Conservation (phyloP, 2,329 filamentous ascomycete species). For the Didymella exigua region DNA sequence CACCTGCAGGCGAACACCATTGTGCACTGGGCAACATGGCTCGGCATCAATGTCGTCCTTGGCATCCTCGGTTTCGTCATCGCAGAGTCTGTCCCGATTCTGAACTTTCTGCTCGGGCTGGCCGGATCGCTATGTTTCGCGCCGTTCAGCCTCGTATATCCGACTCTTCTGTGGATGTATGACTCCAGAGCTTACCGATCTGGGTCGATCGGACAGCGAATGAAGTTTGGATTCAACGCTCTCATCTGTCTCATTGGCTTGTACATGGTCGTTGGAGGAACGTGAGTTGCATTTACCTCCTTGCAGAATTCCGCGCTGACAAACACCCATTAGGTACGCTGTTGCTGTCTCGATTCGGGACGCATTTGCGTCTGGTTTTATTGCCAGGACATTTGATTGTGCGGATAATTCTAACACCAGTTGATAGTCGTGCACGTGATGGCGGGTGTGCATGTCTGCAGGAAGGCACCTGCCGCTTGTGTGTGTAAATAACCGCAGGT, state of each 20-base stretch:
- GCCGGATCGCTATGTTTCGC: slow-evolving; percentile 1
- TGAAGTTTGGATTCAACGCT: not conserved
- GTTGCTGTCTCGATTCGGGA: slow-evolving; percentile 1
- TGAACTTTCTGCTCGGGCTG: slow-evolving; percentile 2
- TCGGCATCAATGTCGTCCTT: not conserved
- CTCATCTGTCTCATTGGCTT: slow-evolving; percentile 1
- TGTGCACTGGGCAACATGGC: not conserved
- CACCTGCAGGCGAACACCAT: not conserved
- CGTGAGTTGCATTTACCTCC: not conserved
- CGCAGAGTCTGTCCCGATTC: not conserved
- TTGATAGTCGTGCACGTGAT: not conserved
- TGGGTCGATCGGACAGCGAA: not conserved
- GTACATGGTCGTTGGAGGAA: slow-evolving; percentile 2
- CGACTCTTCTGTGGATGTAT: slow-evolving; percentile 1
- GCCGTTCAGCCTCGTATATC: slow-evolving; percentile 1
- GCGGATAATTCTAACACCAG: not conserved
- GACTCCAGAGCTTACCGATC: not conserved
- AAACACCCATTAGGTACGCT: not conserved
- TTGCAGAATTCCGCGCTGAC: not conserved
- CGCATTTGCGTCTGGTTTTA: slow-evolving; percentile 2
- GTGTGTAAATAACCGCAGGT: not conserved
- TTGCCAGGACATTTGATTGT: not conserved
- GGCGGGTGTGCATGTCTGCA: not conserved
- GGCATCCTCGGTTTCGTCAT: not conserved
- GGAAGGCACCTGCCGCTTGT: not conserved